Conservation (phyloP, 768 basidiomycete species). For the Mycena olivaceomarginata region DNA sequence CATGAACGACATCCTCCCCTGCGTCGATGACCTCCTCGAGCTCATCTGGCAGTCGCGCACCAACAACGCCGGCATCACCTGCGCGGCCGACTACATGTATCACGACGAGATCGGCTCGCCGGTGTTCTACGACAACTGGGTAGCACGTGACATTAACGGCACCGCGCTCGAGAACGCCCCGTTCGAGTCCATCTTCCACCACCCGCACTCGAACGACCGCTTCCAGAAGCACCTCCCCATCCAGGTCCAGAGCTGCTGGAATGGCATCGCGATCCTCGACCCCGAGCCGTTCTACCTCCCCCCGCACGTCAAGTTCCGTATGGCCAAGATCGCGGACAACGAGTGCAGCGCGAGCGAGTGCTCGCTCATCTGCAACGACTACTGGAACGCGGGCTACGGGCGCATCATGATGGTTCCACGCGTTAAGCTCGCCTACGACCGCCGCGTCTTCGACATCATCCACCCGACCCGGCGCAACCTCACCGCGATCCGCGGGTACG, state of each 20-base stretch:
- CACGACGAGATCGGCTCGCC: slow-evolving; percentile 95
- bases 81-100: slow-evolving; percentile 99
- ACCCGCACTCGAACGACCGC: slow-evolving; percentile 81
- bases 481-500: slow-evolving; percentile 96
- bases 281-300: slow-evolving; percentile 96
- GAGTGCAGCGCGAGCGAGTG: slow-evolving; percentile 98
- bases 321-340: slow-evolving; percentile 91
- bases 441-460: slow-evolving; percentile 96
- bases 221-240: slow-evolving; percentile 96
- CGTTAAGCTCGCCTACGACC: slow-evolving; percentile 97
- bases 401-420: slow-evolving; percentile 98
- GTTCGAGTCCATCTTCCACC: slow-evolving; percentile 95
- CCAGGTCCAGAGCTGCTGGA: slow-evolving; percentile 99
- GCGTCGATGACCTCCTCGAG: slow-evolving; percentile 97
- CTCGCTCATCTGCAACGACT: slow-evolving; percentile 98
- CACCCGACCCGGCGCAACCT: slow-evolving; percentile 94
- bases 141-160: slow-evolving; percentile 98
- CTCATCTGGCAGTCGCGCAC: slow-evolving; percentile 95
- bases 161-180: slow-evolving; percentile 99
- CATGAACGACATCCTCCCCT: slow-evolving; percentile 99
- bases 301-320: slow-evolving; percentile 94
- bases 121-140: slow-evolving; percentile 99
- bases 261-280: slow-evolving; percentile 96
- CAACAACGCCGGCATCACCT: slow-evolving; percentile 99
- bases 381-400: slow-evolving; percentile 97